Base-by-base conservation (phyloP, 148 eudicot species). In the Rheum nobile region DNA sequence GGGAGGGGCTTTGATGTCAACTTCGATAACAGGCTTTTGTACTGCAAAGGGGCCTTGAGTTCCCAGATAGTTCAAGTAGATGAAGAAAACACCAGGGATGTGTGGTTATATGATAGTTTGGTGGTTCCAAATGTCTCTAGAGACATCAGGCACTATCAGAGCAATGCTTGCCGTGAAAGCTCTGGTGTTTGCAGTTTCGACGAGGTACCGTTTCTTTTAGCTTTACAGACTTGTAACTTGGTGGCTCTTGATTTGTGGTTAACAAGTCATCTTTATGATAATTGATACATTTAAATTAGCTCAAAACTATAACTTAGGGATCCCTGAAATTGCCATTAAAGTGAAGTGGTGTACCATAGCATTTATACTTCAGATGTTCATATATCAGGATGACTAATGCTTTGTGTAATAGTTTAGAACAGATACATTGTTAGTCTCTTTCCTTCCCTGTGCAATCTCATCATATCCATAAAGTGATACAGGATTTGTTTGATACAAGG, bases 1-100 rank as follows among this genome's bases (percentile, higher is more conserved):
- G 98, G 98, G 1, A 89, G 90, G 80, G 98, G 98, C 1, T 93
- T 93, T 79, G 98, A 93, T 83, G 88, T 93, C 24, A 93, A 93
- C 75, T 93, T 86, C 65, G 98, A 93, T 79, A 89, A 91, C 8
- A 86, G 98, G 81, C 89, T 90, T 84, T 78, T 93, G 61, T 93
- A 93, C 54, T 93, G 98, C 76, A 93, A 93, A 79, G 98, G 98
- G 38, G 75, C 82, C 6, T 71, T 84, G 16, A 90, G 95, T 67
- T 89, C 97, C 67, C 89, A 86, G 80, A 80, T 93, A 73, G 86
- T 93, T n/a, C 90, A 87, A 77, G 81, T 90, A 78, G 91, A 90
- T 75, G 90, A 86, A 76, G 88, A 90, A 52, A 79, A 81, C 37
- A 77, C 91, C 4, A 84, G 86, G 85, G 92, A 93, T 88, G 81